Evolutionary conservation across 805 yeast genomes (phyloP), one percentile per base, ranked within the genome.

Genomic region (Wickerhamomyces xylosicus): DNA sequence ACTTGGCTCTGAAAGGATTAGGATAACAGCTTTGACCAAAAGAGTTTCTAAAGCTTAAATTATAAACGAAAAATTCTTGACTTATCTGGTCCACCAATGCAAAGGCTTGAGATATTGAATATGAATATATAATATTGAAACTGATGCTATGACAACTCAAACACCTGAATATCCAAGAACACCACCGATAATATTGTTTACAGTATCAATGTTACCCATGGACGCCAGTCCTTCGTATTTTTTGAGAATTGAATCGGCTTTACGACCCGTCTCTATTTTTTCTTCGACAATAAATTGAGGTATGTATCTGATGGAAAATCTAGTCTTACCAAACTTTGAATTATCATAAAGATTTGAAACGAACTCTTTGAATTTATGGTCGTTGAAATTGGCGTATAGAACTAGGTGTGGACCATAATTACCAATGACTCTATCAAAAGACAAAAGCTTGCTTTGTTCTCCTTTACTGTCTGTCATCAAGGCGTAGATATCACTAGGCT

Each of bases 401-500:
- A 78, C 55, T 15, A 81, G 64, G 32, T 77, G 40, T 0, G 92
- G 90, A 2, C 59, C 52, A 5, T 45, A 35, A 9, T 53, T 53
- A 0, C 94, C 94, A 36, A 85, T 65, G 0, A 81, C 62, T 41
- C 86, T 66, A 50, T 90, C 97, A 43, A 72, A 70, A 0, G 74
- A 64, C 3, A 61, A 34, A 14, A 61, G 21, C 2, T 36, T 36
- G 5, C n/a, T 11, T 14, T 42, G 31, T 4, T 5, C 8, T 9
- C 10, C 6, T 14, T 5, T 10, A 0, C 54, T 48, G 19, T 64
- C 63, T 0, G 85, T 72, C 54, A 81, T 79, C 41, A 92, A 64
- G 3, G 96, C 95, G 56, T 74, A 92, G 1, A 86, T 70, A 41
- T 82, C 95, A 40, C 75, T 84, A 3, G 79, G 63, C 9, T 79